Conservation (phyloP, 805 yeast species). For the Monosporozyma siamensis region DNA sequence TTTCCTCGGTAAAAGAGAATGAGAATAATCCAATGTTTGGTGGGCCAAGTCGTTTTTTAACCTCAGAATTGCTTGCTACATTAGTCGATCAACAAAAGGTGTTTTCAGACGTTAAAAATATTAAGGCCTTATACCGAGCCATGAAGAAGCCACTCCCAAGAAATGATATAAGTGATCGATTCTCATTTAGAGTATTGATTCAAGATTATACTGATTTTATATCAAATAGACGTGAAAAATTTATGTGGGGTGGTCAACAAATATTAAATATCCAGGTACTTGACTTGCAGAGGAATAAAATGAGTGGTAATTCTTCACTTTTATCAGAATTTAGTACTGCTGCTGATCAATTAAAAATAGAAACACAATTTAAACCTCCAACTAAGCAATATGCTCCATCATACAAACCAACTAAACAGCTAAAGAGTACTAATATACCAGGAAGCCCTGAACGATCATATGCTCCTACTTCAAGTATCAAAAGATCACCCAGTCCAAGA, state of each 20-base stretch:
- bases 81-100: conserved; percentile 23
- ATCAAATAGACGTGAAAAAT: conserved; percentile 19
- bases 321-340: conserved; percentile 23
- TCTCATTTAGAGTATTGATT: conserved; percentile 19
- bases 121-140: conserved; percentile 17
- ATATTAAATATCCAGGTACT: conserved; percentile 15
- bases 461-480: conserved; percentile 10
- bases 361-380: conserved; percentile 2
- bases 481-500: conserved; percentile 6
- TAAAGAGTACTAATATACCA: not conserved
- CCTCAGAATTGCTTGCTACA: conserved; percentile 20
- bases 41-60: conserved; percentile 27
- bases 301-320: not conserved
- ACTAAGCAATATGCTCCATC: conserved; percentile 13
- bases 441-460: conserved; percentile 8
- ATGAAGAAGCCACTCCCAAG: conserved; percentile 9
- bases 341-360: conserved; percentile 16
- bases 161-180: conserved; percentile 3
- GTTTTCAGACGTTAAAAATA: conserved; percentile 14
- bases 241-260: conserved; percentile 24
- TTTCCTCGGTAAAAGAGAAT: conserved; percentile 28
- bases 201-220: conserved; percentile 24
- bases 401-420: conserved; percentile 4
- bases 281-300: conserved; percentile 14
- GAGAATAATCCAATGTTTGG: conserved; percentile 16